Conservation (phyloP, 208 protist genomes). For the Leishmania lainsoni region DNA sequence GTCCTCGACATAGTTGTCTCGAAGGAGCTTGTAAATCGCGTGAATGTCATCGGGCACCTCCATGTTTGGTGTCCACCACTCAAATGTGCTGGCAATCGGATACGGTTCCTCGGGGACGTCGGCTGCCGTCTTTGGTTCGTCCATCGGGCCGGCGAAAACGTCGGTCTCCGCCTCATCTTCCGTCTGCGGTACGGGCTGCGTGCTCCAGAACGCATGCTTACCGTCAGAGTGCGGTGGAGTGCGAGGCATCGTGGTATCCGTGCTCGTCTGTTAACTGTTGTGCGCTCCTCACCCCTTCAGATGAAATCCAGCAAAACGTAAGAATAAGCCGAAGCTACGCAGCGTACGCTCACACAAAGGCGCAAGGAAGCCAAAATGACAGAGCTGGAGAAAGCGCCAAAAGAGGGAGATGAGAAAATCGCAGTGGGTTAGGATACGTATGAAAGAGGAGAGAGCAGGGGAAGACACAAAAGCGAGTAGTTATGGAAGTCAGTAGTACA, state of each 20-base stretch:
- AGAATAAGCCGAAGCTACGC: background rate
- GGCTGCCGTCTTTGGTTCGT: slow-evolving; percentile 71
- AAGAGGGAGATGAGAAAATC: background rate
- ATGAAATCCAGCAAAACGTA: background rate
- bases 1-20: slow-evolving; percentile 99
- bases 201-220: slow-evolving; percentile 81
- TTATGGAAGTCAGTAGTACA: background rate
- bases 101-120: slow-evolving; percentile 92
- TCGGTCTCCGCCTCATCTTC: slow-evolving; percentile 30
- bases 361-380: background rate
- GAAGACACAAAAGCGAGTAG: background rate
- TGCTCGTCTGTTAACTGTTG: background rate
- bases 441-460: background rate
- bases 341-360: background rate
- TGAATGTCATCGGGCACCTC: slow-evolving; percentile 73
- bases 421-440: background rate
- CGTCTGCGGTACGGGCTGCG: slow-evolving; percentile 80
- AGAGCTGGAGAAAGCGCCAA: background rate
- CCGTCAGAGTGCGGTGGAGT: background rate
- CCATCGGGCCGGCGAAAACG: slow-evolving; percentile 58
- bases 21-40: slow-evolving; percentile 94
- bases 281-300: background rate
- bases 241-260: slow-evolving; percentile 12
- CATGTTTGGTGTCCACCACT: slow-evolving; percentile 95
- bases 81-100: slow-evolving; percentile 90